phyloP scores from a whole-genome alignment of 768 basidiomycete species.

The Lactarius quietus region DNA sequence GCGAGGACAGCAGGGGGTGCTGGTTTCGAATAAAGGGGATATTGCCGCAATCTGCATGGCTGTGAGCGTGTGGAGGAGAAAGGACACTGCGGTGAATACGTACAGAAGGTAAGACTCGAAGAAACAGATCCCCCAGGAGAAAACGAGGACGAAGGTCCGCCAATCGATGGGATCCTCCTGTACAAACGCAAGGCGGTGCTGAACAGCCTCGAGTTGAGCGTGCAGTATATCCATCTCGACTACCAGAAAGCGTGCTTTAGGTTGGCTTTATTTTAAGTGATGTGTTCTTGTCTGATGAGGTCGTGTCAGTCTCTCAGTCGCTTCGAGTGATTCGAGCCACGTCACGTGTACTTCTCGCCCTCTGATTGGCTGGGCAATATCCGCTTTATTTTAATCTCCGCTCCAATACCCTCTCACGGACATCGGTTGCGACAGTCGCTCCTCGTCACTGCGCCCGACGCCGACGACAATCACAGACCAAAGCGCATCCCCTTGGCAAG shows the following conservation, averaged over 20 bases:
- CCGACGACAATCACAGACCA: conserved; percentile 18
- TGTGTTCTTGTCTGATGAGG: not conserved
- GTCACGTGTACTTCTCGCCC: not conserved
- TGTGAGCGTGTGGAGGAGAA: not conserved
- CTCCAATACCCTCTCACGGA: conserved; percentile 15
- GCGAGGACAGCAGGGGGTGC: conserved; percentile 69
- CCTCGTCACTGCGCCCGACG: conserved; percentile 25
- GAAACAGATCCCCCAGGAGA: conserved; percentile 72
- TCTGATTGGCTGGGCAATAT: conserved; percentile 17
- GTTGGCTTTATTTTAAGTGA: not conserved
- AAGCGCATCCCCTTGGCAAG: conserved; percentile 10
- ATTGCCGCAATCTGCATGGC: conserved; percentile 61
- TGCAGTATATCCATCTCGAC: conserved; percentile 23
- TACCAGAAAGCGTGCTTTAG: not conserved
- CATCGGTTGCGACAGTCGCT: conserved; percentile 15
- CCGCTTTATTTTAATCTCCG: conserved; percentile 16
- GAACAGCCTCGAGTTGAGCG: conserved; percentile 36
- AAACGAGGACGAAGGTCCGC: conserved; percentile 74
- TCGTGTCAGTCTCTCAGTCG: not conserved
- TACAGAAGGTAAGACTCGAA: conserved; percentile 89
- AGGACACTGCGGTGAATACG: conserved; percentile 33
- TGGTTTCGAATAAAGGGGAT: conserved; percentile 75
- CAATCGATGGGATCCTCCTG: conserved; percentile 71
- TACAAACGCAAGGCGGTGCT: conserved; percentile 67
- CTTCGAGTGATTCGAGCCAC: not conserved